These are phyloP conservation scores for Ambrosiella beaveri DNA, from an alignment of 2,329 filamentous ascomycete species.

Conservation along the genomic window DNA sequence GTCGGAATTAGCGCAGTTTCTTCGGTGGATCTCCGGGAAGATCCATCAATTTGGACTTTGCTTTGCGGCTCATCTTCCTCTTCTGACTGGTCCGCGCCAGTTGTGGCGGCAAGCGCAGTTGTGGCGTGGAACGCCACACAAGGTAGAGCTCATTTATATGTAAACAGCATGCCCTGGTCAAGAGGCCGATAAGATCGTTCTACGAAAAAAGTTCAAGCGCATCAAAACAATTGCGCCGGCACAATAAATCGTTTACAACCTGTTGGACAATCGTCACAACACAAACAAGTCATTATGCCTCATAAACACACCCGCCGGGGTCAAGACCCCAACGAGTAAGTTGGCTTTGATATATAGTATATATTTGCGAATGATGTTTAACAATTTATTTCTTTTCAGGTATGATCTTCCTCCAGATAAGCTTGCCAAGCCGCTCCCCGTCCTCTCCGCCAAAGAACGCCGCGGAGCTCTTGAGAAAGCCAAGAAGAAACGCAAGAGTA, in stretches of 20 bases:
- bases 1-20: too few species aligned
- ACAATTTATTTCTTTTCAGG: too few species aligned
- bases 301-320: constrained; percentile 67
- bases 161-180: neutral
- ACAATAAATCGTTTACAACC: too few species aligned
- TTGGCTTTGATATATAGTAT: too few species aligned
- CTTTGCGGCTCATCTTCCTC: neutral
- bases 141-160: neutral
- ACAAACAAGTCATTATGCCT: too few species aligned
- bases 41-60: too few species aligned
- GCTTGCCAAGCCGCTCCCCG: constrained; percentile 8
- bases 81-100: neutral
- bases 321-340: constrained; percentile 37
- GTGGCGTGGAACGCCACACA: neutral
- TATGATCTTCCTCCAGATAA: constrained; percentile 8
- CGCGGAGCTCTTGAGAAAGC: constrained; percentile 15
- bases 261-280: too few species aligned
- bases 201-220: too few species aligned
- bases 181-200: too few species aligned
- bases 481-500: constrained; percentile 17
- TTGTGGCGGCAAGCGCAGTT: neutral
- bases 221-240: too few species aligned
- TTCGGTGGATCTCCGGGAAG: too few species aligned
- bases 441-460: constrained; percentile 9
- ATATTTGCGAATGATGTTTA: too few species aligned